Evolutionary conservation across 345 rosid genomes (phyloP).

Genomic region (Toxicodendron radicans): DNA sequence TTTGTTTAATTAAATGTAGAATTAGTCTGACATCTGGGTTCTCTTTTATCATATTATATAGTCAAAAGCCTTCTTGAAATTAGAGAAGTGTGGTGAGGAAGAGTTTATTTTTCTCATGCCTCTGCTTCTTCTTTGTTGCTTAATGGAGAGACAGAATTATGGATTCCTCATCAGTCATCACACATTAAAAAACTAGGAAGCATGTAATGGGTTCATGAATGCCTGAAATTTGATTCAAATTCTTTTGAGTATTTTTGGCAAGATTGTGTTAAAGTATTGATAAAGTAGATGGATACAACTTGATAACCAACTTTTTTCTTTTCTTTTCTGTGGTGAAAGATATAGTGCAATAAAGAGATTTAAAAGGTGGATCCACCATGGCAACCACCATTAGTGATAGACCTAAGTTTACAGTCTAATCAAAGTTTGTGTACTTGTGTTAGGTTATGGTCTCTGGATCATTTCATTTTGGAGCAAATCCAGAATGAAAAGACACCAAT

Average conservation of each 20-base stretch:
- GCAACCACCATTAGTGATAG: conserved; percentile 7
- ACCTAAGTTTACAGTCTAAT: conserved; percentile 14
- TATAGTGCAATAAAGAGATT: neutral
- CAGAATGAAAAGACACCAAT: conserved; percentile 17
- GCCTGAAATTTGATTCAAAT: neutral
- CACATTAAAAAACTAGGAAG: neutral
- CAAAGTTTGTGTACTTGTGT: neutral
- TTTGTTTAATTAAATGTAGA: neutral
- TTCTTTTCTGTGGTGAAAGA: neutral
- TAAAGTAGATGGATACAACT: neutral
- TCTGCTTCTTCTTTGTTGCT: neutral
- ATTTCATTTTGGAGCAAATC: conserved; percentile 12
- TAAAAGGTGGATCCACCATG: conserved; percentile 7
- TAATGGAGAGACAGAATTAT: conserved; percentile 20
- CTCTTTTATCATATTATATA: neutral
- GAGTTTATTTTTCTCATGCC: neutral
- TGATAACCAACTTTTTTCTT: neutral
- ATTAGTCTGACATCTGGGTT: neutral
- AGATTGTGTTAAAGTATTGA: neutral
- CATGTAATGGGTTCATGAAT: neutral
- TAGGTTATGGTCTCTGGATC: neutral
- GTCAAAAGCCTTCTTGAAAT: neutral
- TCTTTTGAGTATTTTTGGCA: neutral
- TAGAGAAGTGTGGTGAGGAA: neutral
- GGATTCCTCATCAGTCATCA: too few relatives aligned